These are phyloP conservation scores for Geotrichum cucujoidarum DNA, from an alignment of 1,139 yeast species.

Conservation along the genomic window DNA sequence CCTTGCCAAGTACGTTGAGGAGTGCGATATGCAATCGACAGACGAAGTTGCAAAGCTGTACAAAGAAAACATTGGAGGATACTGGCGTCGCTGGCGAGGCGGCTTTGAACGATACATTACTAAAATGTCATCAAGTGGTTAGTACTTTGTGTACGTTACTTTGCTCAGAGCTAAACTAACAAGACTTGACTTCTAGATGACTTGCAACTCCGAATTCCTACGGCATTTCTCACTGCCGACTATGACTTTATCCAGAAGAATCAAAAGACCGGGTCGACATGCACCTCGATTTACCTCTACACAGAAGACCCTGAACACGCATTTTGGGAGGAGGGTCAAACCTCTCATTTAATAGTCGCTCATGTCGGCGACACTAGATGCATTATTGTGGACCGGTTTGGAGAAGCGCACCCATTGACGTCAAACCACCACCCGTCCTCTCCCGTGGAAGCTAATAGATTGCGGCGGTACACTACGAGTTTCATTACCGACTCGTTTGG, in stretches of 20 bases:
- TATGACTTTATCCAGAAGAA: conserved; percentile 37
- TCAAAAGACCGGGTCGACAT: conserved; percentile 66
- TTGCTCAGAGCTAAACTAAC: neutral
- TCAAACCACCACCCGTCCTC: conserved; percentile 84
- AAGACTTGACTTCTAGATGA: conserved; percentile 45
- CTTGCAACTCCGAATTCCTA: conserved; percentile 53
- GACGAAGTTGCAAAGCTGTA: conserved; percentile 48
- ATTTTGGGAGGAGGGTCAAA: conserved; percentile 67
- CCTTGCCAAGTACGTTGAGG: conserved; percentile 55
- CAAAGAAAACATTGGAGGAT: conserved; percentile 64
- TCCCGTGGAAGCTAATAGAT: conserved; percentile 67
- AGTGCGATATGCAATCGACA: conserved; percentile 37
- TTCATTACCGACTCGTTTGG: conserved; percentile 90
- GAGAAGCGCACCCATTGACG: conserved; percentile 75
- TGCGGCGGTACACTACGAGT: conserved; percentile 65
- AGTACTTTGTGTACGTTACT: too few relatives aligned
- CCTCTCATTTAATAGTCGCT: conserved; percentile 68
- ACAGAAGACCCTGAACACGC: conserved; percentile 41
- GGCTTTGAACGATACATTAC: conserved; percentile 45
- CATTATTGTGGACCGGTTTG: conserved; percentile 54
- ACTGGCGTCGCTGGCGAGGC: conserved; percentile 76
- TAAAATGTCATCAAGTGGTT: conserved; percentile 36
- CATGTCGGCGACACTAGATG: conserved; percentile 96
- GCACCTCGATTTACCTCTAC: conserved; percentile 72
- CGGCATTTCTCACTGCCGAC: conserved; percentile 61